Conservation (phyloP, 495 filamentous ascomycete species). For the Penicillium nucicola region DNA sequence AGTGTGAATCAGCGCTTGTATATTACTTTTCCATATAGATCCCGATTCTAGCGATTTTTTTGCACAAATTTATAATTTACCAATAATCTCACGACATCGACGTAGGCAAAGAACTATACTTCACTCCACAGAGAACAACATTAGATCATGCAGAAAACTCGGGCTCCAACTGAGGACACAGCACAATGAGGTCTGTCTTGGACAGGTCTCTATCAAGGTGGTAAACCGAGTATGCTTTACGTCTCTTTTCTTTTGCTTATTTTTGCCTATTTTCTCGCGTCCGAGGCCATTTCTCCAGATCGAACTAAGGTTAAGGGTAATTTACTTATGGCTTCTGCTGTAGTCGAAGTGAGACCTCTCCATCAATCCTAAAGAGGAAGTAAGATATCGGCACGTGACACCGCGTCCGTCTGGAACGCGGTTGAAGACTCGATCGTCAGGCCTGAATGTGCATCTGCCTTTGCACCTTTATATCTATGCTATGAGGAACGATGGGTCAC, state of each 20-base stretch:
- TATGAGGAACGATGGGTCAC: neutral
- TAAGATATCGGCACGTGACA: slow-evolving; percentile 8
- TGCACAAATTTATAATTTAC: slow-evolving; percentile 5
- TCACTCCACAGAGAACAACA: neutral
- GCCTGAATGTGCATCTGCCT: neutral
- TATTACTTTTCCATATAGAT: slow-evolving; percentile 27
- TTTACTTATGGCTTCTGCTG: no score
- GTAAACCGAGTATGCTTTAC: neutral
- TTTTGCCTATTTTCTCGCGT: no score
- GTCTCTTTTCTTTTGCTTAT: no score
- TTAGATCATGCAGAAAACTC: no score
- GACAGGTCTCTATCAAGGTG: no score
- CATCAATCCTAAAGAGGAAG: slow-evolving; percentile 5
- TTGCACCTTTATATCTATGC: neutral
- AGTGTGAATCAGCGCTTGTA: slow-evolving; percentile 23
- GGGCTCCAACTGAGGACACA: no score
- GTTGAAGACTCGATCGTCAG: neutral
- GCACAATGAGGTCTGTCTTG: no score
- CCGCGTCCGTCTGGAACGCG: slow-evolving; percentile 4
- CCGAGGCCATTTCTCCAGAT: no score
- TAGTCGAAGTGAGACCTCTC: neutral
- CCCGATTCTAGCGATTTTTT: slow-evolving; percentile 12
- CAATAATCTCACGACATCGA: neutral
- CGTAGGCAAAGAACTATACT: neutral
- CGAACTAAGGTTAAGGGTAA: no score